Conservation (phyloP, 441 rosid species). For the Adansonia rubrostipa region DNA sequence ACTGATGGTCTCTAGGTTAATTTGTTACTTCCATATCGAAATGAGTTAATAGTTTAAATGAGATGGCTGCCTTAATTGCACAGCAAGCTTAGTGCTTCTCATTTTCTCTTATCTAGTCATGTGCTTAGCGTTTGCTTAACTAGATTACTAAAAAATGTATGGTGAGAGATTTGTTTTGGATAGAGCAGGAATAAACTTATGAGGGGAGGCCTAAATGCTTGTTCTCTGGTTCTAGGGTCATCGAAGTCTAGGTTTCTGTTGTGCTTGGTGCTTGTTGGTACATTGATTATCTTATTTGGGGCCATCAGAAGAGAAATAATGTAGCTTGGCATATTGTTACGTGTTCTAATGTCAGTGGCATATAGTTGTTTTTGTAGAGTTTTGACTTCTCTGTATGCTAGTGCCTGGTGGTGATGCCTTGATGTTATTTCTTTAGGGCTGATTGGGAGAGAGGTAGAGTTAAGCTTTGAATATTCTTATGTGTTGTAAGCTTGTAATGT, state of each 20-base stretch:
- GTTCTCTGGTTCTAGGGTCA: slow-evolving; percentile 11
- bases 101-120: not conserved
- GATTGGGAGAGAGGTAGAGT: slow-evolving; percentile 6
- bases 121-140: slow-evolving; percentile 2
- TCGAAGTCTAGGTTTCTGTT: not conserved
- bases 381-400: not conserved
- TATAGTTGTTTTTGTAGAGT: slow-evolving; percentile 3
- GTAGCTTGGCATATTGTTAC: not conserved
- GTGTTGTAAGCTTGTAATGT: not conserved
- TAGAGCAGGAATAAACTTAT: not conserved
- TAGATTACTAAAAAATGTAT: slow-evolving; percentile 6
- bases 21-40: slow-evolving; percentile 14
- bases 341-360: not conserved
- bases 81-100: not conserved
- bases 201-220: slow-evolving; percentile 8
- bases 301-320: not conserved
- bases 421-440: slow-evolving; percentile 2
- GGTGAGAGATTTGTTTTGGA: slow-evolving; percentile 20
- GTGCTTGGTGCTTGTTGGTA: slow-evolving; percentile 8
- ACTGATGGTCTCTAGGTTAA: slow-evolving; percentile 8
- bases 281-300: not conserved
- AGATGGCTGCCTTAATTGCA: not conserved
- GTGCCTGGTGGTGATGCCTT: not conserved
- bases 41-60: slow-evolving; percentile 7
- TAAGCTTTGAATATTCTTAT: slow-evolving; percentile 6